A percentile compares a stretch with the other conserved stretches of the same genome.
Evolutionary conservation across 2,329 filamentous ascomycete genomes (phyloP).

Genomic region (Ophiostoma novo-ulmi): DNA sequence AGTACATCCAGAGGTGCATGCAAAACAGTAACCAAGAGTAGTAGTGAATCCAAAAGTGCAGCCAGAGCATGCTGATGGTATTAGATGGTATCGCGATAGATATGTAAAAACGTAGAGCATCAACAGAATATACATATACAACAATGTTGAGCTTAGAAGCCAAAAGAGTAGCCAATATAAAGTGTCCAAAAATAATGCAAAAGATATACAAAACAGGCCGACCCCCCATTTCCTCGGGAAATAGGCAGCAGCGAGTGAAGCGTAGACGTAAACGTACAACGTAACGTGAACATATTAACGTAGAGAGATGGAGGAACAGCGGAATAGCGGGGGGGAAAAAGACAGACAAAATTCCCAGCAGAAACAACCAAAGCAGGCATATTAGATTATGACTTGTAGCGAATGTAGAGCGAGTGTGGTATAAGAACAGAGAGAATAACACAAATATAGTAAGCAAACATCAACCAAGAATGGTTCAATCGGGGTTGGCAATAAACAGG

Average conservation of each 20-base stretch:
- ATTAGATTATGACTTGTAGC: slow-evolving; percentile 13
- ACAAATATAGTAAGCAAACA: not conserved
- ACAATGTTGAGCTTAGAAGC: not conserved
- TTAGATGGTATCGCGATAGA: not conserved
- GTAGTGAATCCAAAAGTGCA: not conserved
- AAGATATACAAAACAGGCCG: not conserved
- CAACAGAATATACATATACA: slow-evolving; percentile 12
- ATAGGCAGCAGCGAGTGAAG: not conserved
- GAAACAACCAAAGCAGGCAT: not conserved
- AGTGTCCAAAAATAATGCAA: not conserved
- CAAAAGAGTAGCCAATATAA: not conserved
- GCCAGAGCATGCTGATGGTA: slow-evolving; percentile 3
- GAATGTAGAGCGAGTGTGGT: slow-evolving; percentile 6
- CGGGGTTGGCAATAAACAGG: slow-evolving; percentile 82
- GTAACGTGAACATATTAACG: slow-evolving; percentile 7
- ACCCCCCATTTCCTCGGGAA: not conserved
- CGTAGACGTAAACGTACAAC: slow-evolving; percentile 12
- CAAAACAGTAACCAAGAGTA: not conserved
- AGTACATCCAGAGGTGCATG: not conserved
- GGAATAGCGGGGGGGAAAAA: not conserved
- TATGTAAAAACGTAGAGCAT: not conserved
- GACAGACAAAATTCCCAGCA: not conserved
- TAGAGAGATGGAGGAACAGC: slow-evolving; percentile 3
- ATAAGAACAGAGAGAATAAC: not conserved
- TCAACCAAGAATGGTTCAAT: slow-evolving; percentile 40